Evolutionary conservation across 352 stramenopile species (phyloP), one percentile per base, ranked within the genome.

Genomic region (Phytophthora agathidicida): DNA sequence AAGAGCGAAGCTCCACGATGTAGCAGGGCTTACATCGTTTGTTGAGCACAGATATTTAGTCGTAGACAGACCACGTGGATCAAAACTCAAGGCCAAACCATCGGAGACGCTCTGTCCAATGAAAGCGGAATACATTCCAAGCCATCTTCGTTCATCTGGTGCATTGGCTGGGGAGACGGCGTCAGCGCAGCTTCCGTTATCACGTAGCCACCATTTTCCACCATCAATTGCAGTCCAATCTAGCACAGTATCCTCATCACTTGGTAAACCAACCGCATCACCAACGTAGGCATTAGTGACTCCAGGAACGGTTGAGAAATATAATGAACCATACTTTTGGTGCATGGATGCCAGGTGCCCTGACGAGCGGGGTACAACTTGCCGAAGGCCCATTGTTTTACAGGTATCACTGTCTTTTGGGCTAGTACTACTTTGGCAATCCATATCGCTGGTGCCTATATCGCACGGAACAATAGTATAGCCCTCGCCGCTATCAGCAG

Each of bases 191-290:
- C 51, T 75, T 17, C 68, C 36, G 5, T 76, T 67, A 50, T 89
- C 79, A 14, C 79, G 75, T 14, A 89, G 26, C 79, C 79, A 89
- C 76, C 74, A 89, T 26, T 77, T 86, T 11, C 74, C 74, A 3
- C 52, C 59, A 62, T 89, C 79, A 38, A 80, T 47, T 5, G 79
- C 68, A 9, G 20, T 42, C 79, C 79, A 89, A n/a, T 83, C 64
- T 7, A 69, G 42, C 3, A 68, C 74, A 11, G 54, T 77, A 22
- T 71, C 64, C 43, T 75, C 75, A 50, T 83, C 72, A 10, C 65
- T 80, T 5, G 79, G 79, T 10, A 83, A 51, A 28, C 71, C 59
- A 3, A 86, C 16, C 16, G 24, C 61, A 14, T 68, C 60, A 26
- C 69, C 73, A 19, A 70, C 52, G 14, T 75, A 64, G 1, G 60